These are phyloP conservation scores for Teratosphaeria pseudoeucalypti DNA, from an alignment of 2,329 filamentous ascomycete genomes.

Conservation along the genomic window DNA sequence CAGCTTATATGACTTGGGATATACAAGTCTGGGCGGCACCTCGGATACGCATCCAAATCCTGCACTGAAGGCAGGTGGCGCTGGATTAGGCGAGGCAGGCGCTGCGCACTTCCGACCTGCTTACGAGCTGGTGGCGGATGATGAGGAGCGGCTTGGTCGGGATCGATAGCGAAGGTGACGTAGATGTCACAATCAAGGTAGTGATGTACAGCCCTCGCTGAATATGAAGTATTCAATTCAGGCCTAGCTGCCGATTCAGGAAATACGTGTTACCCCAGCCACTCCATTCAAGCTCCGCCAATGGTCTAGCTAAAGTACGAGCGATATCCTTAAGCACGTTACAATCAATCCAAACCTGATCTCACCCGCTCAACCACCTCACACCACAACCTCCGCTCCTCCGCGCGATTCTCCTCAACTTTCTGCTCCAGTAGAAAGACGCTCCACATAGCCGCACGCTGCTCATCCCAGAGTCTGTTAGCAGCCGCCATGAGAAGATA, in stretches of 20 bases:
- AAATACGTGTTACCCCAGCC: background rate
- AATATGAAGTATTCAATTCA: background rate
- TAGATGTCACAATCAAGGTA: background rate
- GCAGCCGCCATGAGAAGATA: background rate
- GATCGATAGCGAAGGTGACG: slow-evolving; percentile 21
- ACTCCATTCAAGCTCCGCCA: background rate
- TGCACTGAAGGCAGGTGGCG: slow-evolving; percentile 39
- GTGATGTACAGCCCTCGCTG: background rate
- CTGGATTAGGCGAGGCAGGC: slow-evolving; percentile 23
- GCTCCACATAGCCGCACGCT: background rate
- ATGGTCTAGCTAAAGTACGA: background rate
- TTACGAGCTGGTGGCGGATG: slow-evolving; percentile 63
- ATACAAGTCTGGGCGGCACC: slow-evolving; percentile 84
- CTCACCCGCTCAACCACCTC: background rate
- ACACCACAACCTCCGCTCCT: background rate
- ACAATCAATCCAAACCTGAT: background rate
- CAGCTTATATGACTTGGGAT: slow-evolving; percentile 74
- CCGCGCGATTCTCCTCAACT: background rate
- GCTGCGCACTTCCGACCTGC: slow-evolving; percentile 55
- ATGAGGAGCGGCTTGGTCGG: slow-evolving; percentile 68
- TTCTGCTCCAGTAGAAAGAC: background rate
- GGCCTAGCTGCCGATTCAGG: background rate
- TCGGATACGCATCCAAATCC: slow-evolving; percentile 88
- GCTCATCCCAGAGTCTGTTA: background rate
- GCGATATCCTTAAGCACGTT: background rate